These are phyloP conservation scores for Ceratocystis alfenasii DNA, from an alignment of 2,329 filamentous ascomycete species.

Conservation along the genomic window DNA sequence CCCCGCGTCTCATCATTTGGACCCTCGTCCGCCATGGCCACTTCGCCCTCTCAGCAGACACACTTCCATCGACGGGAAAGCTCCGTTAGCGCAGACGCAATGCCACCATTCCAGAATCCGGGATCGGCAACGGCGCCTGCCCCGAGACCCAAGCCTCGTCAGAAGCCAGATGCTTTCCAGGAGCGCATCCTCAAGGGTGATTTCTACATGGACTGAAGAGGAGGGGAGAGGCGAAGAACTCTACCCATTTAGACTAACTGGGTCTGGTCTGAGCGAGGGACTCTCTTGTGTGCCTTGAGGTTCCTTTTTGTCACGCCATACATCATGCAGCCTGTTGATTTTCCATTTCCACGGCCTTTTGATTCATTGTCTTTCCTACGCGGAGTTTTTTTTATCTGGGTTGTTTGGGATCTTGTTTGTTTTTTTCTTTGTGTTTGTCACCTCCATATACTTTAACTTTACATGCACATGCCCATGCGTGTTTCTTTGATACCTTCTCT, in stretches of 20 bases:
- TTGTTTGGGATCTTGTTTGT: neutral
- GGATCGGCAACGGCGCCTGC: constrained; percentile 19
- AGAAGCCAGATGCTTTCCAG: constrained; percentile 86
- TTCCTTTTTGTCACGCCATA: neutral
- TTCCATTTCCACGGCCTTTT: neutral
- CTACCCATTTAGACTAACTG: neutral
- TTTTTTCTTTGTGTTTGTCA: neutral
- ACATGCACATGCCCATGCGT: constrained; percentile 20
- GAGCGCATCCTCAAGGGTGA: constrained; percentile 96
- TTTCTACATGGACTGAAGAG: constrained; percentile 82
- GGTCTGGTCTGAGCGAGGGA: neutral
- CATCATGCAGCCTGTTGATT: constrained; percentile 11
- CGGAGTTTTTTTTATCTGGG: neutral
- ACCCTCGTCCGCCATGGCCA: neutral
- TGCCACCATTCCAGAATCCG: constrained; percentile 28
- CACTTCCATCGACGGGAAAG: constrained; percentile 40
- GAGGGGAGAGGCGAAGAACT: neutral
- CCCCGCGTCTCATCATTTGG: constrained; percentile 12
- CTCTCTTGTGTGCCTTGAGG: neutral
- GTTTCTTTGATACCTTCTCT: neutral
- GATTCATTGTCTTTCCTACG: neutral
- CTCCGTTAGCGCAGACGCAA: constrained; percentile 38
- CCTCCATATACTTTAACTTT: neutral
- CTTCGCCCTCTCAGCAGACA: neutral
- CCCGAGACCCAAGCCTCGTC: constrained; percentile 44